Evolutionary conservation across 768 basidiomycete species (phyloP).

Genomic region (Leucocoprinus sp.): DNA sequence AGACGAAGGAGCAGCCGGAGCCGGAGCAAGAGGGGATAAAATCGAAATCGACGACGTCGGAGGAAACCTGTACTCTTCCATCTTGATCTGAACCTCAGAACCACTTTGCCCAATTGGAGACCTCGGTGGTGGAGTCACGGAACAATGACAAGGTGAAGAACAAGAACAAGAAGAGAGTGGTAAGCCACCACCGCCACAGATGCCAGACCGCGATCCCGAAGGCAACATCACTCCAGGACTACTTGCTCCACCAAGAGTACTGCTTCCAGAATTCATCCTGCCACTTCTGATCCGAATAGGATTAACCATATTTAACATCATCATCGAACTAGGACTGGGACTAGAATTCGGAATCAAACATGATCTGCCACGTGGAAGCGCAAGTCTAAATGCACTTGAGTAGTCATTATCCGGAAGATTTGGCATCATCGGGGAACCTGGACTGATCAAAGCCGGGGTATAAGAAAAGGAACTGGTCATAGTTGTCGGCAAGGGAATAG

Average conservation of each 20-base stretch:
- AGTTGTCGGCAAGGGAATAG: not conserved
- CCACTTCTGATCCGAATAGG: not conserved
- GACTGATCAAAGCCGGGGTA: not conserved
- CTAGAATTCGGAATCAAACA: not conserved
- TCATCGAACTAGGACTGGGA: not conserved
- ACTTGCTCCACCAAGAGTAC: not conserved
- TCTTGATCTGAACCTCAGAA: not conserved
- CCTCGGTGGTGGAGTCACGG: not conserved
- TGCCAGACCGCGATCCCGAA: conserved; percentile 1
- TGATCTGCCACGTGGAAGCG: conserved; percentile 2
- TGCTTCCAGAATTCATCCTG: not conserved
- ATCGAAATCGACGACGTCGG: not conserved
- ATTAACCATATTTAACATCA: too few species aligned
- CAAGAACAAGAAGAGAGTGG: not conserved
- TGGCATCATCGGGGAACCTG: conserved; percentile 5
- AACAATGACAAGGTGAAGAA: not conserved
- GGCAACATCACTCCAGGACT: conserved; percentile 1
- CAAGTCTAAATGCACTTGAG: conserved; percentile 5
- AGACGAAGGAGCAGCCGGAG: not conserved
- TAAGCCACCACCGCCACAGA: not conserved
- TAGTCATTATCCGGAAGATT: conserved; percentile 6
- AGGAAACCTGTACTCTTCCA: not conserved
- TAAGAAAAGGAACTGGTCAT: not conserved
- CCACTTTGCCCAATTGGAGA: not conserved
- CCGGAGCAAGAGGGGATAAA: not conserved